Base-by-base conservation (phyloP, 1,284 basidiomycete species). In the Polyporus tsugae region DNA sequence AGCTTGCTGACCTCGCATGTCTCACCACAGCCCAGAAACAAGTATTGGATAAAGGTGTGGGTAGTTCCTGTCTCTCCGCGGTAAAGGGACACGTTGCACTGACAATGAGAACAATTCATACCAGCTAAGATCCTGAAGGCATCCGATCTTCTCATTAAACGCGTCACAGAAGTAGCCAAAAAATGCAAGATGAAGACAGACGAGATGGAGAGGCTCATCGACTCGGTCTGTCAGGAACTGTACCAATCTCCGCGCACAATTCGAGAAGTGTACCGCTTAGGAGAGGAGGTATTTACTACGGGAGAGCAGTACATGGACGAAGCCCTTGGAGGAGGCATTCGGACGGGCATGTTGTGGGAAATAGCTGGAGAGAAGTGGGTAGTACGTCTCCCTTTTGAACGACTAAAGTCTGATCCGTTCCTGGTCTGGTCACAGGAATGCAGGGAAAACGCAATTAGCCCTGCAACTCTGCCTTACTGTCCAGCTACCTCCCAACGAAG, bases 381-480 rank as follows among this genome's bases (percentile, higher is more conserved):
- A 5, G 52, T 55, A 5, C 15, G 29, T 55, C 15, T 29, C 33
- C 52, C 52, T 25, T 29, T 35, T 11, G 6, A 4, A 49, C 2
- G 11, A 4, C 46, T 35, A 19, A 6, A 19, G 2, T 15, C 52
- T 35, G 52, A 35, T 55, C 17, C 52, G 13, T 55, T 19, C 13
- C 33, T 10, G 36, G 6, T 4, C 57, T 38, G 36, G 38, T 39
- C 15, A 4, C 74, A 97, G 95, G 78, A 90, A 94, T 25, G 89
- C 94, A 35, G 95, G 95, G 41, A 97, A 97, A 80, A 95, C 94
- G 0, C 94, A 96, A 75, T 80, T 96, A 5, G 92, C 92, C 1
- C 83, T 97, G 19, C 92, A 95, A 72, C 83, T 95, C 6, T 89
- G 93, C 4, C 81, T 97, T 33, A 83, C 86, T 25, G 91, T 93